phyloP scores from a whole-genome alignment of 257 asterid genomes.

The Plantago major region DNA sequence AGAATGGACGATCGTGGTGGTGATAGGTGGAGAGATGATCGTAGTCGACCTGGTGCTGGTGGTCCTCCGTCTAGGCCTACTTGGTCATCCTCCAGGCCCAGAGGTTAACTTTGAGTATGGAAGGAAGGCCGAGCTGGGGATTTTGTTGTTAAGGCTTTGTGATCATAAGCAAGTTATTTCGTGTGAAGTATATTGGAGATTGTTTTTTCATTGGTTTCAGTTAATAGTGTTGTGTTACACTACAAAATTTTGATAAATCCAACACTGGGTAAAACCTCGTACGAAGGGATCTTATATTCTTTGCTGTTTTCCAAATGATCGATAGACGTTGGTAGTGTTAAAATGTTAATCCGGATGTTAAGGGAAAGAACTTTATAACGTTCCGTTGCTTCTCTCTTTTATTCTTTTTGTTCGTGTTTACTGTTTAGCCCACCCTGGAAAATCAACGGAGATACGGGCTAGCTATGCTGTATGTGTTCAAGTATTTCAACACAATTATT shows the following conservation, averaged over 20 bases:
- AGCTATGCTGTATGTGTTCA: too few species aligned
- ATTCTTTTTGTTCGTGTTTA: too few species aligned
- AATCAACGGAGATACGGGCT: too few species aligned
- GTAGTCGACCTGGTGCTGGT: constrained; percentile 33
- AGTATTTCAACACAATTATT: too few species aligned
- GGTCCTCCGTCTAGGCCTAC: constrained; percentile 14
- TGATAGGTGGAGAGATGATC: constrained; percentile 57
- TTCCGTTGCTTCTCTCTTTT: too few species aligned
- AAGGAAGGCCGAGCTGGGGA: not conserved
- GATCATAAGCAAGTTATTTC: not conserved
- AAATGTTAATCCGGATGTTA: too few species aligned
- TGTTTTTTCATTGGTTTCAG: not conserved
- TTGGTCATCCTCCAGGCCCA: constrained; percentile 3
- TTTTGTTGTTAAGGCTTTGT: not conserved
- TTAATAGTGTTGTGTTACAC: not conserved
- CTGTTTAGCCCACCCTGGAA: too few species aligned
- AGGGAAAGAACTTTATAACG: too few species aligned
- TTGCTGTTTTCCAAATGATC: too few species aligned
- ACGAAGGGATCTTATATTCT: too few species aligned
- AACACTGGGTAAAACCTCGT: too few species aligned
- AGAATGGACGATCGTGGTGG: constrained; percentile 31
- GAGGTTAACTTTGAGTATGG: constrained; percentile 5
- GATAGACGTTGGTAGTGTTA: too few species aligned
- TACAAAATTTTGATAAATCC: not conserved
- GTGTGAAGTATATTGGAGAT: not conserved